These are phyloP conservation scores for Platanthera zijinensis DNA, from an alignment of 106 monocot genomes.

Conservation along the genomic window DNA sequence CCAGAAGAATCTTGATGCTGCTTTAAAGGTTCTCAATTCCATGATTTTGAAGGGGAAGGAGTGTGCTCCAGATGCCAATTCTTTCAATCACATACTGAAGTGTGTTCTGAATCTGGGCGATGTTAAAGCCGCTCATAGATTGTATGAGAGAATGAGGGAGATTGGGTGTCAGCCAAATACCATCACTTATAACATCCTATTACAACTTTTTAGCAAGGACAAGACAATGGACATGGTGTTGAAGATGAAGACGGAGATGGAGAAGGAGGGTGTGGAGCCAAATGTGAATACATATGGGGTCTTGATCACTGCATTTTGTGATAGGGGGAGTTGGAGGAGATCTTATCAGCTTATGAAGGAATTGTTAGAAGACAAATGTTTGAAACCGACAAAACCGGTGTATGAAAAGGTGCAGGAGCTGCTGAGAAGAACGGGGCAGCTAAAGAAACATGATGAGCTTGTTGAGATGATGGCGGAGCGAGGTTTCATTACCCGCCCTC, in stretches of 20 bases:
- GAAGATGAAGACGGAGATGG: conserved; percentile 94
- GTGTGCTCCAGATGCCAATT: conserved; percentile 45
- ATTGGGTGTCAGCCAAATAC: conserved; percentile 45
- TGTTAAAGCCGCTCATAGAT: conserved; percentile 50
- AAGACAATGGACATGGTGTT: conserved; percentile 90
- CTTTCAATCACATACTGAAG: conserved; percentile 80
- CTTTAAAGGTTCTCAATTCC: conserved; percentile 63
- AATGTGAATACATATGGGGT: conserved; percentile 81
- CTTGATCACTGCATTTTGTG: conserved; percentile 63
- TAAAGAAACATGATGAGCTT: conserved; percentile 75
- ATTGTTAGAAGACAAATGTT: conserved; percentile 77
- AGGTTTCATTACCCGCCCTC: conserved; percentile 32
- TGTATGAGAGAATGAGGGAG: conserved; percentile 74
- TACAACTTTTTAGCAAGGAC: conserved; percentile 63
- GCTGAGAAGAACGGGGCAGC: conserved; percentile 59
- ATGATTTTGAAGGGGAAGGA: conserved; percentile 52
- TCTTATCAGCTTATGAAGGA: conserved; percentile 68
- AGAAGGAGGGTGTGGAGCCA: conserved; percentile 67
- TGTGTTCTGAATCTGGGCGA: conserved; percentile 44
- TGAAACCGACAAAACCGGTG: conserved; percentile 41
- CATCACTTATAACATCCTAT: conserved; percentile 73
- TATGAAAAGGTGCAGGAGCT: conserved; percentile 46
- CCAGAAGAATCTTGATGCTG: conserved; percentile 66
- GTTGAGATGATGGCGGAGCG: conserved; percentile 57
- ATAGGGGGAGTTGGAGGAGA: conserved; percentile 77